Evolutionary conservation across 805 yeast genomes (phyloP).

Genomic region (Ogataea pini): DNA sequence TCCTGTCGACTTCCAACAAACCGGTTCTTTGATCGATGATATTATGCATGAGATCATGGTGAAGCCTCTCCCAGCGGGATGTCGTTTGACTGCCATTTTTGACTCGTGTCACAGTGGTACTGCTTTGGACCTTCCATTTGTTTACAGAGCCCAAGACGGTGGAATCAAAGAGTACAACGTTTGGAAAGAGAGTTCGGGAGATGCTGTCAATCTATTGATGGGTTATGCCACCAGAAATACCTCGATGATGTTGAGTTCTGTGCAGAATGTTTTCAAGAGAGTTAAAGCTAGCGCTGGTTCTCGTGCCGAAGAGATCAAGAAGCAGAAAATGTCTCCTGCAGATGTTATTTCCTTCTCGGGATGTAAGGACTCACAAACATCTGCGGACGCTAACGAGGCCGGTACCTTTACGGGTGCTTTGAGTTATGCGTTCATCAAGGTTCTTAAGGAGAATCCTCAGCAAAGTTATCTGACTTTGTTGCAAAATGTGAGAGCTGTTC

Average conservation of each 20-base stretch:
- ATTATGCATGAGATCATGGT: conserved; percentile 72
- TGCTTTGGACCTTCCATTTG: conserved; percentile 75
- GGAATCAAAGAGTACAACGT: conserved; percentile 78
- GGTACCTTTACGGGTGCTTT: conserved; percentile 81
- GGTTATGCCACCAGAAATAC: conserved; percentile 63
- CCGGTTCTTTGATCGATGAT: conserved; percentile 75
- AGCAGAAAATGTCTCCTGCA: conserved; percentile 68
- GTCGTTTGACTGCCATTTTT: conserved; percentile 74
- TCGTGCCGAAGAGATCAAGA: conserved; percentile 44
- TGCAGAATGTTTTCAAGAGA: conserved; percentile 36
- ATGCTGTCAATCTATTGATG: conserved; percentile 57
- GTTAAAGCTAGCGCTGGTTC: conserved; percentile 34
- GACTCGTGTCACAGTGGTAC: conserved; percentile 90
- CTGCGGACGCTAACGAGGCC: conserved; percentile 76
- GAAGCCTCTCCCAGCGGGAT: conserved; percentile 66
- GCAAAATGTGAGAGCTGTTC: conserved; percentile 66
- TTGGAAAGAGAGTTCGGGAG: conserved; percentile 72
- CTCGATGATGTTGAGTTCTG: conserved; percentile 42
- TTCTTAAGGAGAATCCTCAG: conserved; percentile 57
- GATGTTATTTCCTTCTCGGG: conserved; percentile 79
- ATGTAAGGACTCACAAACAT: conserved; percentile 80
- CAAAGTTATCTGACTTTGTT: conserved; percentile 70
- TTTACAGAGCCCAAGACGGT: conserved; percentile 76
- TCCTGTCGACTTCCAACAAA: conserved; percentile 50
- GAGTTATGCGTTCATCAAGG: conserved; percentile 75